A percentile compares a stretch with the other conserved stretches of the same genome.
phyloP scores from a whole-genome alignment of 495 filamentous ascomycete species.

The Usnea hakonensis region DNA sequence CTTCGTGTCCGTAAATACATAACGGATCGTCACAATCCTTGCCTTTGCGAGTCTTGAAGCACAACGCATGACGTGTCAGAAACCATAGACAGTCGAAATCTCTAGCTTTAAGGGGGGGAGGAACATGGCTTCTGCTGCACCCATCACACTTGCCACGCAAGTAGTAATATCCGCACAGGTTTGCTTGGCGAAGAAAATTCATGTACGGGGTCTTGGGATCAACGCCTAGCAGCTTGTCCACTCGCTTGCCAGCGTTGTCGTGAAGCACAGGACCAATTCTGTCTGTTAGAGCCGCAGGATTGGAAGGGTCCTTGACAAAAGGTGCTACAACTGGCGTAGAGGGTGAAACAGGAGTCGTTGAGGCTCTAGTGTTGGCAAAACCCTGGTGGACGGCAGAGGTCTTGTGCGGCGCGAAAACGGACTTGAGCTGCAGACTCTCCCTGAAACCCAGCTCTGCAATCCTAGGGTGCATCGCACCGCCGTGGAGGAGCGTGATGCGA shows the following conservation, averaged over 20 bases:
- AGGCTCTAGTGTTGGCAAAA: not conserved
- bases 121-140: constrained; percentile 8
- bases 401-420: constrained; percentile 13
- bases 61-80: constrained; percentile 7
- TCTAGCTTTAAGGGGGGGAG: not conserved
- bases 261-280: constrained; percentile 7
- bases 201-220: not conserved
- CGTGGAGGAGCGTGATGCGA: constrained; percentile 15
- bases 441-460: constrained; percentile 9
- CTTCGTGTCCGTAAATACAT: constrained; percentile 17
- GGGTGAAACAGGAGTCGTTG: not conserved
- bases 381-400: not conserved
- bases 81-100: constrained; percentile 17
- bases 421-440: not conserved
- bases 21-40: constrained; percentile 15
- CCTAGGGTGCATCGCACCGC: not conserved
- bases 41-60: constrained; percentile 8
- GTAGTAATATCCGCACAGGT: constrained; percentile 14
- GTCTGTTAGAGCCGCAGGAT: constrained; percentile 2
- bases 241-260: constrained; percentile 8
- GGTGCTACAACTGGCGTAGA: not conserved
- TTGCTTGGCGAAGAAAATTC: constrained; percentile 2
- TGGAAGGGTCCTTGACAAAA: not conserved
- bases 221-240: constrained; percentile 14
- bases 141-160: constrained; percentile 16